phyloP scores from a whole-genome alignment of 1,139 yeast genomes.

The Suhomyces bokatorum region DNA sequence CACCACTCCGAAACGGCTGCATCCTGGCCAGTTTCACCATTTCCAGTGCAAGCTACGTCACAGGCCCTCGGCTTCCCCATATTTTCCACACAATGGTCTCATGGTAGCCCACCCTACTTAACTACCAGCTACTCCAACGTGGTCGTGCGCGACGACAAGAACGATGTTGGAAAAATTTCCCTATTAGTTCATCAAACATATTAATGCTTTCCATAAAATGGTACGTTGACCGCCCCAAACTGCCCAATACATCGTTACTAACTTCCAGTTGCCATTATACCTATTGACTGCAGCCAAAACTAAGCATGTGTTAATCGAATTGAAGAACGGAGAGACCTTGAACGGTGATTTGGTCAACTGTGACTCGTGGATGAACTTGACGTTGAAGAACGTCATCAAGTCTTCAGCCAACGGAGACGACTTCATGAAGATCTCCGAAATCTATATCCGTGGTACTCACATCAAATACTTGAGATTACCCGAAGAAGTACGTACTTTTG shows the following conservation, averaged over 20 bases:
- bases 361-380: conserved; percentile 95
- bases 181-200: conserved; percentile 1
- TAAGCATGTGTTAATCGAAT: conserved; percentile 83
- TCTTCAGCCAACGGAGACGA: conserved; percentile 68
- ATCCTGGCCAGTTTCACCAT: too few species aligned
- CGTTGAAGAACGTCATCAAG: conserved; percentile 76
- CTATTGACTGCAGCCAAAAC: conserved; percentile 89
- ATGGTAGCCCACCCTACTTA: neutral
- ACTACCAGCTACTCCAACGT: neutral
- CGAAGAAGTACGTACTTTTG: conserved; percentile 29
- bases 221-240: conserved; percentile 4
- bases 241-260: conserved; percentile 17
- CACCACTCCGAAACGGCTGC: too few species aligned
- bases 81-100: neutral
- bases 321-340: conserved; percentile 88
- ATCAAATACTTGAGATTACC: conserved; percentile 50
- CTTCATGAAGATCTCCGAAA: conserved; percentile 69
- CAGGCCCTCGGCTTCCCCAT: too few species aligned
- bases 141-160: conserved; percentile 5
- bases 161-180: conserved; percentile 13
- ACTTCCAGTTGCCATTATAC: conserved; percentile 75
- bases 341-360: conserved; percentile 85
- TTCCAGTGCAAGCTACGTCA: too few species aligned
- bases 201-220: conserved; percentile 13
- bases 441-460: conserved; percentile 84